Conservation (phyloP, 108 stramenopile genomes). For the Skeletonema grethae region DNA sequence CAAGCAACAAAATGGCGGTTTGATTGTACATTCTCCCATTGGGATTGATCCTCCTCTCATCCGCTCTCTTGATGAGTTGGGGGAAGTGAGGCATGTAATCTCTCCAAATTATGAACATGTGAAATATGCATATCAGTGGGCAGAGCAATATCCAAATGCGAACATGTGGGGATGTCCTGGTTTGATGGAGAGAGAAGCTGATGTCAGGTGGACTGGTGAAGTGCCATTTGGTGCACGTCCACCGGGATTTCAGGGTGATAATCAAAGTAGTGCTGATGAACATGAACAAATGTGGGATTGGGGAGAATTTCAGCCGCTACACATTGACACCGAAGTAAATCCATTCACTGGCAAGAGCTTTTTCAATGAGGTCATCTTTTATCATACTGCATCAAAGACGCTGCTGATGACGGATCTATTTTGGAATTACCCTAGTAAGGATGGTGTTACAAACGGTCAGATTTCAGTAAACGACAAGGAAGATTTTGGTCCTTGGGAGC, state of each 20-base stretch:
- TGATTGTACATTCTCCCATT: slow-evolving; percentile 83
- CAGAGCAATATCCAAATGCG: slow-evolving; percentile 60
- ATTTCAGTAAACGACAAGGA: neutral
- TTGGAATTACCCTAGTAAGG: slow-evolving; percentile 85
- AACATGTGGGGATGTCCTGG: slow-evolving; percentile 88
- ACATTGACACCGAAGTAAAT: slow-evolving; percentile 77
- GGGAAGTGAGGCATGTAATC: slow-evolving; percentile 73
- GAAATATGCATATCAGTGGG: slow-evolving; percentile 77
- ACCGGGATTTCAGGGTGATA: slow-evolving; percentile 20
- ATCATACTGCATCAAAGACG: slow-evolving; percentile 66
- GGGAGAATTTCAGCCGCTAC: slow-evolving; percentile 62
- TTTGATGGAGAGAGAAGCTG: slow-evolving; percentile 54
- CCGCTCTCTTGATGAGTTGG: slow-evolving; percentile 57
- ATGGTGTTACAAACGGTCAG: slow-evolving; percentile 70
- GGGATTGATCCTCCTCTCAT: slow-evolving; percentile 54
- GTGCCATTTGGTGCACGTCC: slow-evolving; percentile 60
- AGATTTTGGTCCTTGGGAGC: slow-evolving; percentile 70
- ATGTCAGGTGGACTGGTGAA: slow-evolving; percentile 70
- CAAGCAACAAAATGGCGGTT: slow-evolving; percentile 44
- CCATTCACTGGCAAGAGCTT: slow-evolving; percentile 84
- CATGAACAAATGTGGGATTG: slow-evolving; percentile 62
- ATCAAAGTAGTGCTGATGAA: neutral
- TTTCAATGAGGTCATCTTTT: slow-evolving; percentile 87
- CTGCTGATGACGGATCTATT: slow-evolving; percentile 81
- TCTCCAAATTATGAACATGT: slow-evolving; percentile 89